Conservation (phyloP, 345 rosid genomes). For the Tarenaya hassleriana region DNA sequence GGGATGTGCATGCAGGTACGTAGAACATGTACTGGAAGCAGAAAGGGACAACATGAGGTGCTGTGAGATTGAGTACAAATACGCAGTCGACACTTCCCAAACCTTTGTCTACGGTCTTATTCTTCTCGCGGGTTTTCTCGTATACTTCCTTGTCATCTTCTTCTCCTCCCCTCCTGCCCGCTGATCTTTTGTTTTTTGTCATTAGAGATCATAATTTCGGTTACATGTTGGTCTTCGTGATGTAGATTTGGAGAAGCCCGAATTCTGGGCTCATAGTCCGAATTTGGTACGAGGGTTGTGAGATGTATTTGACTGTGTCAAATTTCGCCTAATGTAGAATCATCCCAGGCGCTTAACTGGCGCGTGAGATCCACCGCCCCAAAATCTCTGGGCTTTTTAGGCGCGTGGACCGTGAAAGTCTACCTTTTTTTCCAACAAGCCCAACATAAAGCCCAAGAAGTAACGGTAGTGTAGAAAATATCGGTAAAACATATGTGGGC, state of each 20-base stretch:
- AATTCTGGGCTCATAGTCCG: conserved; percentile 3
- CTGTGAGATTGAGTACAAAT: conserved; percentile 71
- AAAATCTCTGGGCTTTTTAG: too few species aligned
- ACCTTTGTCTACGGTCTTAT: conserved; percentile 81
- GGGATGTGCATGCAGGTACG: conserved; percentile 63
- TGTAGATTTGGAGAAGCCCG: neutral
- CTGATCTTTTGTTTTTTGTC: conserved; percentile 23
- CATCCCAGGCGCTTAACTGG: too few species aligned
- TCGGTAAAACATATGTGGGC: too few species aligned
- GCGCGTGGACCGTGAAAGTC: too few species aligned
- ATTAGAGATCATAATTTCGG: too few species aligned
- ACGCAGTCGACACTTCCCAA: conserved; percentile 70
- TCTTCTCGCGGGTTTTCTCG: conserved; percentile 79
- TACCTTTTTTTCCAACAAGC: too few species aligned
- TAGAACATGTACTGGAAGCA: conserved; percentile 54
- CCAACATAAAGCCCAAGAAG: too few species aligned
- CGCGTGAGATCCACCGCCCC: too few species aligned
- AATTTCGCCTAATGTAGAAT: too few species aligned
- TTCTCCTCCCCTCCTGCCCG: conserved; percentile 87
- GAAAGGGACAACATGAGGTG: conserved; percentile 85
- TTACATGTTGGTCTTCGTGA: neutral
- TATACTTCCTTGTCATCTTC: conserved; percentile 80
- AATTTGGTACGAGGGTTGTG: too few species aligned
- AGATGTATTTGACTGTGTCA: too few species aligned
- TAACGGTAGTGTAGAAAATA: too few species aligned